Conservation (phyloP, 2,329 filamentous ascomycete species). For the Incumbomyces lentus region DNA sequence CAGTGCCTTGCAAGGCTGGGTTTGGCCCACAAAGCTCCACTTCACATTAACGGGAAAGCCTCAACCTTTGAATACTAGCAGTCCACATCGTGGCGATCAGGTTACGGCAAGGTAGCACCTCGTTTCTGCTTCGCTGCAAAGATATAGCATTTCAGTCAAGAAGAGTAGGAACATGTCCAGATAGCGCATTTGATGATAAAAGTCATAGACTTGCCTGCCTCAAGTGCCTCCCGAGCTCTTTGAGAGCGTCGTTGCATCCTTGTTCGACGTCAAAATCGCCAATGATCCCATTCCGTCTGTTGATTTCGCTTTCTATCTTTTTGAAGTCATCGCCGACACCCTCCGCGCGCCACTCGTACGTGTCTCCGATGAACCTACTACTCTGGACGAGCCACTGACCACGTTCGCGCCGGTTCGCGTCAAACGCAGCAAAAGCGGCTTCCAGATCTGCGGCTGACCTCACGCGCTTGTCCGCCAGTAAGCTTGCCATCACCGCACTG, state of each 20-base stretch:
- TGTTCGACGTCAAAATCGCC: conserved; percentile 19
- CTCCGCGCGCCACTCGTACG: conserved; percentile 25
- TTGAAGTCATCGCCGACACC: conserved; percentile 27
- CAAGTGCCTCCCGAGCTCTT: conserved; percentile 16
- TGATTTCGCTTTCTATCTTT: conserved; percentile 31
- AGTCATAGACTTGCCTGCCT: conserved; percentile 20
- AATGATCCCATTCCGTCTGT: conserved; percentile 20
- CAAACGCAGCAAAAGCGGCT: conserved; percentile 24
- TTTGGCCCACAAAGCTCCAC: no score
- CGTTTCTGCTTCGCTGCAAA: no score
- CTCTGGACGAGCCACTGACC: conserved; percentile 28
- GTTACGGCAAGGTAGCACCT: no score
- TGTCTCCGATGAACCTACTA: conserved; percentile 25
- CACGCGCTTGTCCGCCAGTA: conserved; percentile 22
- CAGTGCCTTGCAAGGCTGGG: no score
- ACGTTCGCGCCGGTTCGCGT: conserved; percentile 21
- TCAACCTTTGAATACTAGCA: no score
- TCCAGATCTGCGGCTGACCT: conserved; percentile 18
- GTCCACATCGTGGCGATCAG: no score
- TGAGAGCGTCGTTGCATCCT: conserved; percentile 22
- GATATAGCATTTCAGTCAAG: no score
- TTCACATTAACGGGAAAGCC: no score
- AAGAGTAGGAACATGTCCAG: no score
- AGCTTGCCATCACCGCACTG: conserved; percentile 22
- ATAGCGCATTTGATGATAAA: no score